Percentiles rank a stretch among this genome's conserved stretches.
phyloP scores from a whole-genome alignment of 2,329 filamentous ascomycete species.

The Seiridium cupressi region DNA sequence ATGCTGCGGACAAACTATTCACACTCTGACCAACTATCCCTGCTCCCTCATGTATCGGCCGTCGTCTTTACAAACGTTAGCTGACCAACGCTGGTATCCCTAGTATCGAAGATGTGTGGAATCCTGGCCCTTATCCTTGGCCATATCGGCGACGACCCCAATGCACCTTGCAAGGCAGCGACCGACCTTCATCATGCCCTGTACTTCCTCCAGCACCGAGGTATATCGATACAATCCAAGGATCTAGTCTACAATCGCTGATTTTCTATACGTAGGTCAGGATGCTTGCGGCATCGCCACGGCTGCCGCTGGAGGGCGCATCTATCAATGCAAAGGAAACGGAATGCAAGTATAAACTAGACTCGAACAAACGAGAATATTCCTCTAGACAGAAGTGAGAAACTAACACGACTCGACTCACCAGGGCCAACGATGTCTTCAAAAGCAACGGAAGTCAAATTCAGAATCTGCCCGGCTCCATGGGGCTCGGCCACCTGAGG shows the following conservation, averaged over 20 bases:
- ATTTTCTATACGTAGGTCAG: background rate
- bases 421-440: slow-evolving; percentile 66
- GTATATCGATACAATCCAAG: background rate
- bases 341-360: slow-evolving; percentile 46
- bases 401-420: too few species aligned
- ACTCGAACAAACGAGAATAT: background rate
- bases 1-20: slow-evolving; percentile 9
- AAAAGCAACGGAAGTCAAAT: slow-evolving; percentile 63
- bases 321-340: slow-evolving; percentile 77
- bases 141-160: slow-evolving; percentile 28
- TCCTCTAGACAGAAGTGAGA: background rate
- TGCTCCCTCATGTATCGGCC: background rate
- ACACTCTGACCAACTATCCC: slow-evolving; percentile 5
- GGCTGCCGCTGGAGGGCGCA: slow-evolving; percentile 66
- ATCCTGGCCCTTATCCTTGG: slow-evolving; percentile 55
- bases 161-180: slow-evolving; percentile 33
- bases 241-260: background rate
- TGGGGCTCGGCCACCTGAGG: slow-evolving; percentile 45
- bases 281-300: slow-evolving; percentile 66
- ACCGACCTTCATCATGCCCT: slow-evolving; percentile 56
- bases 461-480: slow-evolving; percentile 69
- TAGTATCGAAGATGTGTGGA: slow-evolving; percentile 40
- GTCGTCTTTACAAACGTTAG: background rate
- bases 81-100: background rate
- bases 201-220: slow-evolving; percentile 50